Evolutionary conservation across 2,329 filamentous ascomycete species (phyloP), one percentile per base, ranked within the genome.

Genomic region (Didymella pomorum): DNA sequence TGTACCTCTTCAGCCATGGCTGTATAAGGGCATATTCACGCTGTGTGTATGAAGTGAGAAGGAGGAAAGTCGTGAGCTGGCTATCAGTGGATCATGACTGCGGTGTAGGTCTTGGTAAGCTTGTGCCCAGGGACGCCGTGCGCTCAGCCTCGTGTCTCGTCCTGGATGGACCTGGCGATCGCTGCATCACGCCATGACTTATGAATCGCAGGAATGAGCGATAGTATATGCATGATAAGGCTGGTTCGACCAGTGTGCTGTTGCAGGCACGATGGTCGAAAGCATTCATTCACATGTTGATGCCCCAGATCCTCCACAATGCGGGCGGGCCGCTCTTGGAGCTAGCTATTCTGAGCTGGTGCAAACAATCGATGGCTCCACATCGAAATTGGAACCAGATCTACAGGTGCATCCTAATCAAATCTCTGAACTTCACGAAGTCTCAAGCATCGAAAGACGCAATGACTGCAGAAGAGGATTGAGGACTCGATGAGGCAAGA

Each of bases 1-100:
- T 23, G 14, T 63, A 66, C 66, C 58, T 63, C 49, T 56, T 63
- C 63, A 52, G 63, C 49, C 65, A 68, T 69, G 47, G 37, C 46
- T 50, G 25, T 51, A 35, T 20, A 21, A 26, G 43, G 43, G 63
- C 63, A 66, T 61, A 29, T 41, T 49, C 18, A 33, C 33, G 42
- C 33, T 4, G 44, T 18, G 20, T 48, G 26, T 21, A 43, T 25
- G 28, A 23, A 21, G 35, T 11, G 35, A 35, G 51, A 35, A 43
- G 41, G 25, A 44, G n/a, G 28, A 41, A 45, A 39, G 18, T 18
- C 20, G 29, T 25, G 41, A 25, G 45, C 3, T 20, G 21, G 45
- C 39, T 41, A 37, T 41, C 51, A 44, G 52, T 54, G 56, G 56
- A 21, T 43, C 49, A 45, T 53, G 45, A 26, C 37, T 53, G 45